A percentile compares a stretch with the other conserved stretches of the same genome.
These are phyloP conservation scores for Acorus gramineus DNA, from an alignment of 106 monocot genomes.

Conservation along the genomic window DNA sequence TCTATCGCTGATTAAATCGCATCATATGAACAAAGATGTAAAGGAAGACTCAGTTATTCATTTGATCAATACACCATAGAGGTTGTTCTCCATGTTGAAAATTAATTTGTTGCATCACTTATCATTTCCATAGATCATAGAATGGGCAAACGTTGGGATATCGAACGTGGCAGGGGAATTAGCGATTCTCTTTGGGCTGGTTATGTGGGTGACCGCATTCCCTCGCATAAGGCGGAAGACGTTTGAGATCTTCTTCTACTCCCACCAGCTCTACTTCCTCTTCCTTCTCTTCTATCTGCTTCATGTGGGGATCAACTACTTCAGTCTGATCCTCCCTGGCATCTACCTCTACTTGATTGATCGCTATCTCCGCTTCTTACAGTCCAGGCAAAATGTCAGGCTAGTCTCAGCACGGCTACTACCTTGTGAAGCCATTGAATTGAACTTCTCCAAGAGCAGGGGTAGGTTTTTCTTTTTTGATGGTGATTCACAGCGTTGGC, in stretches of 20 bases:
- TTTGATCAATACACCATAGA: no score
- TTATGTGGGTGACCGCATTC: conserved; percentile 55
- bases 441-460: conserved; percentile 75
- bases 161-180: conserved; percentile 68
- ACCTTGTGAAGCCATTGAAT: conserved; percentile 55
- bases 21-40: no score
- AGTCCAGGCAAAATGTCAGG: conserved; percentile 37
- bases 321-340: conserved; percentile 48
- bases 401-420: conserved; percentile 70
- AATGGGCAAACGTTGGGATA: conserved; percentile 35
- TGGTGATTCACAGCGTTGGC: no score
- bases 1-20: no score
- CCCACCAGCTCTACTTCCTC: conserved; percentile 61
- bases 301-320: conserved; percentile 49
- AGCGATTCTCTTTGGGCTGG: conserved; percentile 38
- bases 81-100: no score
- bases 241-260: conserved; percentile 89
- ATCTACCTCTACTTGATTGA: conserved; percentile 78
- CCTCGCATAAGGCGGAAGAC: conserved; percentile 58
- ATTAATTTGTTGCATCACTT: neutral
- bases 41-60: no score
- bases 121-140: conserved; percentile 31
- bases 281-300: conserved; percentile 66
- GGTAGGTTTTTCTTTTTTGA: conserved; percentile 12
- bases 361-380: conserved; percentile 67